Conservation (phyloP, 1,284 basidiomycete species). For the Cryptococcus amylolentus region DNA sequence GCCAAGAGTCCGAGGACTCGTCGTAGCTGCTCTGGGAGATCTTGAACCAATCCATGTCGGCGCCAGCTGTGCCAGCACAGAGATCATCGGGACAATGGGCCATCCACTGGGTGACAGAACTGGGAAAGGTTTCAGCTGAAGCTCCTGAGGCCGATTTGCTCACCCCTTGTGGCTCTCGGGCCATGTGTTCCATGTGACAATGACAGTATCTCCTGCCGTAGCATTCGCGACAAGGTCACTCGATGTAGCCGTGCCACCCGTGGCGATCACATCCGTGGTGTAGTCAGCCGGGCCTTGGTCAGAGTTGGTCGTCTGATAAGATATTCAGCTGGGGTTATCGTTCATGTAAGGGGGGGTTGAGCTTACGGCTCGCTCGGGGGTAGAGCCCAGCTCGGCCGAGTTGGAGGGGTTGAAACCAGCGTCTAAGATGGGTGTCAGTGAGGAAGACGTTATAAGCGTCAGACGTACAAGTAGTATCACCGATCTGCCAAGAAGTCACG, state of each 20-base stretch:
- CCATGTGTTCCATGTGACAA: conserved; percentile 22
- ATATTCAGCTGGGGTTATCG: neutral
- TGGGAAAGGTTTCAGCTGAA: neutral
- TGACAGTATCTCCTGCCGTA: conserved; percentile 16
- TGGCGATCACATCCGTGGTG: conserved; percentile 18
- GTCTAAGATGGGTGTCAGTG: neutral
- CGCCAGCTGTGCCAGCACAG: conserved; percentile 26
- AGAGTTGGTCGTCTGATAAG: conserved; percentile 12
- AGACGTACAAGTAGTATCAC: conserved; percentile 1
- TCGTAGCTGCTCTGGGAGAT: conserved; percentile 21
- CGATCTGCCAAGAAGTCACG: conserved; percentile 14
- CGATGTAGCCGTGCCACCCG: conserved; percentile 18
- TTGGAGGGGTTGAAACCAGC: conserved; percentile 25
- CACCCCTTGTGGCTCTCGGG: conserved; percentile 7
- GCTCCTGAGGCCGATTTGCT: neutral
- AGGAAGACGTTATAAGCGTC: neutral
- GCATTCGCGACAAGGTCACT: conserved; percentile 3
- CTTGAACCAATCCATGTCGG: conserved; percentile 33
- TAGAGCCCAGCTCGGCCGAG: conserved; percentile 12
- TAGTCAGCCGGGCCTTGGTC: conserved; percentile 26
- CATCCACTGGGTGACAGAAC: conserved; percentile 23
- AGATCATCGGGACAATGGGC: conserved; percentile 17
- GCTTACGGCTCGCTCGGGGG: conserved; percentile 14
- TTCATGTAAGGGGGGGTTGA: neutral
- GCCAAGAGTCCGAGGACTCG: conserved; percentile 15